Conservation (phyloP, 2,329 filamentous ascomycete species). For the Akanthomyces muscarius region DNA sequence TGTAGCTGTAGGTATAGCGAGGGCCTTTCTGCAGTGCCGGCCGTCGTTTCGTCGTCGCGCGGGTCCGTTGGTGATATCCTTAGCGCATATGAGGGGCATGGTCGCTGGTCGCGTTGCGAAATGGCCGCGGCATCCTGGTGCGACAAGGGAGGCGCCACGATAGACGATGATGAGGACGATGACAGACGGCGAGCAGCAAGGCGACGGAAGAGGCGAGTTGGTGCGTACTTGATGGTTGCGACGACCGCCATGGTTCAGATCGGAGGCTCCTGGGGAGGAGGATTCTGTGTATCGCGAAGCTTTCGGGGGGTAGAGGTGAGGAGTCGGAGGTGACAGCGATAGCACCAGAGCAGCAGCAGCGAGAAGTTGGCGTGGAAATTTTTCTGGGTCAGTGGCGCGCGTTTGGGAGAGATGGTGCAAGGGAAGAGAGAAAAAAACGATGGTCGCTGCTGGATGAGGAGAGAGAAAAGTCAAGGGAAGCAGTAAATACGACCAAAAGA, state of each 20-base stretch:
- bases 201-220: conserved; percentile 20
- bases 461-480: background rate
- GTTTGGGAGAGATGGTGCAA: background rate
- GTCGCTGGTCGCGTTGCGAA: conserved; percentile 11
- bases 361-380: background rate
- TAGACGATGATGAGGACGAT: background rate
- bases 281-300: conserved; percentile 12
- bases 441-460: background rate
- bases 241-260: conserved; percentile 52
- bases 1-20: background rate
- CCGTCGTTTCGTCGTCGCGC: background rate
- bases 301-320: conserved; percentile 15
- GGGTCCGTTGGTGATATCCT: background rate
- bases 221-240: conserved; percentile 60
- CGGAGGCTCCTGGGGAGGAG: conserved; percentile 37
- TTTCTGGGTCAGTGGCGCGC: background rate
- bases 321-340: conserved; percentile 16
- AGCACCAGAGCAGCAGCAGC: conserved; percentile 1
- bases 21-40: background rate
- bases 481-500: background rate
- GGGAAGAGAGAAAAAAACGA: background rate
- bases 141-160: conserved; percentile 17
- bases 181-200: conserved; percentile 16
- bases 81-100: conserved; percentile 13
- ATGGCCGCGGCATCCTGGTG: conserved; percentile 15